Evolutionary conservation across 352 stramenopile species (phyloP).

Genomic region (Phytophthora cajani): DNA sequence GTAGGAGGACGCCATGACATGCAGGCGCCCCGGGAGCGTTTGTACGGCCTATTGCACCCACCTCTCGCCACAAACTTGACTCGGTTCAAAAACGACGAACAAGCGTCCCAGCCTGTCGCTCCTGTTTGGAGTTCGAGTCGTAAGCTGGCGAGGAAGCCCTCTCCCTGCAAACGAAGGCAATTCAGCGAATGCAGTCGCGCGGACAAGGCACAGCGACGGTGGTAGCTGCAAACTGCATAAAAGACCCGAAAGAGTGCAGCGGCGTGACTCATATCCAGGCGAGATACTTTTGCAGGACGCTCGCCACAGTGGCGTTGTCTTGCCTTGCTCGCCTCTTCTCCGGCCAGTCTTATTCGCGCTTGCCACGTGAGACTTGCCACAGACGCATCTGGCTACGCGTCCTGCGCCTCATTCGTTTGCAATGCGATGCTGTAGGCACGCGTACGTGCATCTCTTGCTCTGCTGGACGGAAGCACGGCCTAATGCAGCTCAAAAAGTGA

Average conservation of each 20-base stretch:
- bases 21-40: background rate
- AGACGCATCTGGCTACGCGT: conserved; percentile 7
- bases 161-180: conserved; percentile 24
- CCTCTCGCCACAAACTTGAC: conserved; percentile 29
- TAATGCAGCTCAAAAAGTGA: conserved; percentile 13
- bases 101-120: background rate
- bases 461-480: background rate
- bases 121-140: background rate
- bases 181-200: conserved; percentile 30
- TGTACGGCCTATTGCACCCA: conserved; percentile 13
- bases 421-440: background rate
- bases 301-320: conserved; percentile 30
- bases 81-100: background rate
- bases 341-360: conserved; percentile 30
- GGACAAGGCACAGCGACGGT: conserved; percentile 7
- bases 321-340: background rate
- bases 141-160: background rate
- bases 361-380: conserved; percentile 18
- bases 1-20: conserved; percentile 1
- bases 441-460: background rate
- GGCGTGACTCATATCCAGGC: conserved; percentile 12
- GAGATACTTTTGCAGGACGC: conserved; percentile 23
- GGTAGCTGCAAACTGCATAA: conserved; percentile 2
- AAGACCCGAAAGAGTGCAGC: conserved; percentile 20
- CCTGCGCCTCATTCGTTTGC: conserved; percentile 17